Evolutionary conservation across 257 asterid species (phyloP).

Genomic region (Datura wrightii): DNA sequence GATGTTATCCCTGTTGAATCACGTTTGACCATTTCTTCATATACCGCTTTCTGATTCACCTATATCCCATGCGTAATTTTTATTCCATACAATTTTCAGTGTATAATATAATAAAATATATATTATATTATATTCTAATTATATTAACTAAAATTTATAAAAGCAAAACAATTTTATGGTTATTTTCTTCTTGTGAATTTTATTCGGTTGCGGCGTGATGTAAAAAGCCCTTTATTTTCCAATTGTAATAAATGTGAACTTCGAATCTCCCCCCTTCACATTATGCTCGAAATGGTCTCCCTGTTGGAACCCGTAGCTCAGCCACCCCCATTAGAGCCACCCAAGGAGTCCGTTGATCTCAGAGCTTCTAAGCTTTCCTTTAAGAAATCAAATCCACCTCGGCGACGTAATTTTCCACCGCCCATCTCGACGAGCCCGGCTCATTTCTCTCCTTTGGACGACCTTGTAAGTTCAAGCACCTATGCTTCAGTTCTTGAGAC

Average conservation of each 20-base stretch:
- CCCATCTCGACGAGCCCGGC: slow-evolving; percentile 11
- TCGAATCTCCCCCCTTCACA: neutral
- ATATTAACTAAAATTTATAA: no score
- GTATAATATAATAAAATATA: no score
- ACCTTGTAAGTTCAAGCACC: slow-evolving; percentile 47
- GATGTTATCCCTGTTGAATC: no score
- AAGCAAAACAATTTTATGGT: no score
- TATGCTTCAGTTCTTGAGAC: slow-evolving; percentile 66
- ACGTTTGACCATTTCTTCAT: no score
- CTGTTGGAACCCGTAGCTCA: slow-evolving; percentile 24
- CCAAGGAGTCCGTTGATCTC: neutral
- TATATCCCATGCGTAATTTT: no score
- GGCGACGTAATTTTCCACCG: neutral
- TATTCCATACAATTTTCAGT: no score
- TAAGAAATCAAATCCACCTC: neutral
- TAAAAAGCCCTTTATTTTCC: neutral
- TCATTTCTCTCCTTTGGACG: slow-evolving; percentile 28
- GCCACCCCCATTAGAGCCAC: slow-evolving; percentile 22
- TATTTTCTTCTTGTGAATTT: no score
- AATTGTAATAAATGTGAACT: neutral
- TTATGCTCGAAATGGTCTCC: slow-evolving; percentile 9
- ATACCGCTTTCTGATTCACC: no score
- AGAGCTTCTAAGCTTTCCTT: slow-evolving; percentile 8
- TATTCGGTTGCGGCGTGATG: no score
- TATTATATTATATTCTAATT: no score